Evolutionary conservation across 257 asterid species (phyloP), one percentile per base, ranked within the genome.

Genomic region (Phtheirospermum japonicum): DNA sequence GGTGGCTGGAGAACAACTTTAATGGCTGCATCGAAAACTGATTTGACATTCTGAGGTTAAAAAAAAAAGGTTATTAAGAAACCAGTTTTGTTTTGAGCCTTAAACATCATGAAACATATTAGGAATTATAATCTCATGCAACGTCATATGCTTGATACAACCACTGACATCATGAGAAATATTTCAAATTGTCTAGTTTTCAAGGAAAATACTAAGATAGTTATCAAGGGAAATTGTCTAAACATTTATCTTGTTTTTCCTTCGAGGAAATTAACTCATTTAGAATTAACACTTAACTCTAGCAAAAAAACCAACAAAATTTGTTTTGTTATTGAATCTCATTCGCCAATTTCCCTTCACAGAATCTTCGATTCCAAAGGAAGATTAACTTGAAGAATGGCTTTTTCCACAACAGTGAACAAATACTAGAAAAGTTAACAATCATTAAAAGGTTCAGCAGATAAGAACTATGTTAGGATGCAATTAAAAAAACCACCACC

Each of bases 1-100:
- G 85, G 85, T 14, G 88, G 88, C 73, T 79, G 85, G 59, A 82
- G 88, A 67, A 82, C 88, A 34, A 82, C 88, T 77, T 79, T 82
- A 64, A 82, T 82, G 70, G 88, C 88, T 49, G 79, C 75, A 59
- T 82, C 88, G 61, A 82, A 82, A 42, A 82, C 88, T 67, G 64
- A 76, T 73, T 82, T 82, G 49, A 82, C 82, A 68, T 82, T 77
- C 86, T 80, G 78, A 63, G 32, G 66, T 12, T 7, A 20, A 51
- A 57, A 37, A 5, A 19, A 11, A 42, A 28, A 0, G 10, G 14
- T n/a, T n/a, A 50, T 19, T 13, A 60, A 34, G 0, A 62, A 49
- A 65, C 17, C 26, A 43, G 61, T 32, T 66, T 60, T 66, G 37
- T 55, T 18, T 26, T 18, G 10, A 30, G 20, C n/a, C 17, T 10